Evolutionary conservation across 306 rosid genomes (phyloP).

Genomic region (Elaeagnus macrophylla): DNA sequence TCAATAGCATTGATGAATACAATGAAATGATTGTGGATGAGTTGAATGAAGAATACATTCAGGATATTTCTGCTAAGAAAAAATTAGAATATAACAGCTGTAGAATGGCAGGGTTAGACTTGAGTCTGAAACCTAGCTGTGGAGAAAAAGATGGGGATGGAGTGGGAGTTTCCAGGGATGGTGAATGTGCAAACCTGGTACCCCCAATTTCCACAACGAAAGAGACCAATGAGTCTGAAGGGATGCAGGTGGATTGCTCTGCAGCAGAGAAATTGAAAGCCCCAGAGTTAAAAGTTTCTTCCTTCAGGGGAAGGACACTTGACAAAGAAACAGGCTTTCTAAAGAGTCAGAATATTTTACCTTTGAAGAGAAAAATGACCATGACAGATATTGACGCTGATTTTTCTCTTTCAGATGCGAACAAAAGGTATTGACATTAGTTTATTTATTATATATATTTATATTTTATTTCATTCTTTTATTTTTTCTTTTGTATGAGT

Average conservation of each 20-base stretch:
- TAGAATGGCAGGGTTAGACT: conserved; percentile 3
- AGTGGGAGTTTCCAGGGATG: conserved; percentile 3
- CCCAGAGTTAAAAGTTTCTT: conserved; percentile 18
- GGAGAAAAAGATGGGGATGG: conserved; percentile 4
- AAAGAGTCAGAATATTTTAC: conserved; percentile 21
- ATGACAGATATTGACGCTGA: conserved; percentile 29
- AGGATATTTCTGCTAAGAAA: conserved; percentile 4
- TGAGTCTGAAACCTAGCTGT: conserved; percentile 14
- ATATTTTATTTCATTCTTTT: no score
- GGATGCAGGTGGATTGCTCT: conserved; percentile 18
- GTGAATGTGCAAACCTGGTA: conserved; percentile 10
- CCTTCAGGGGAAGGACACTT: conserved; percentile 11
- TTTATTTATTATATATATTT: no score
- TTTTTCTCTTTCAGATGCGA: conserved; percentile 3
- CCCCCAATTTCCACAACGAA: conserved; percentile 10
- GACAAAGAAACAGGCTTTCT: conserved; percentile 16
- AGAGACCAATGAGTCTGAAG: conserved; percentile 22
- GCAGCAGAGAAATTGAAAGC: conserved; percentile 20
- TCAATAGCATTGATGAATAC: conserved; percentile 11
- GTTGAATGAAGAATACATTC: conserved; percentile 17
- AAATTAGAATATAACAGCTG: conserved; percentile 9
- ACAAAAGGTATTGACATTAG: no score
- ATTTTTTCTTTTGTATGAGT: no score
- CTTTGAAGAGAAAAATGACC: conserved; percentile 45
- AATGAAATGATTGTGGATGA: conserved; percentile 13